Evolutionary conservation across 371 early-diverging fungal species (phyloP), one percentile per base, ranked within the genome.

Genomic region (Mucor irregularis): DNA sequence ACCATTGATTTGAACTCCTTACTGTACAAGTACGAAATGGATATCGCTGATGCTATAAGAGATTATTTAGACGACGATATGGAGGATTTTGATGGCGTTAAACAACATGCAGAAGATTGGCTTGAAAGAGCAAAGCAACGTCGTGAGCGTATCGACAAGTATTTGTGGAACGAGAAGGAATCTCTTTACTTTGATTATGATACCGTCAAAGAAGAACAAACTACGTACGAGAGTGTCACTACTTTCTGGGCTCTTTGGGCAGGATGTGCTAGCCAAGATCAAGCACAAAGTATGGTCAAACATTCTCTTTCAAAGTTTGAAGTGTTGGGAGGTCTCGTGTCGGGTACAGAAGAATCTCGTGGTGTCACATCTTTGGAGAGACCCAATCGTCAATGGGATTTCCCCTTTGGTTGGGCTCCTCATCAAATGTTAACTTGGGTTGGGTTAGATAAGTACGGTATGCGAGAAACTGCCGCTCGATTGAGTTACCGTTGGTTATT

Each of bases 371-470:
- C 85, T 2, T 64, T 92, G 25, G 87, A 88, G 55, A 78, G 98
- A 19, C 97, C 97, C 25, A 93, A 92, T 58, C 87, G 97, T 34
- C 98, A 98, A 62, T 97, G 97, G 97, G 98, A 97, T 64, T 94
- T 87, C 59, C 94, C 93, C 0, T 95, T 86, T 61, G 95, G 98
- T 10, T 97, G 98, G 98, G 96, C 96, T 22, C 98, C 98, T 40
- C 97, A 97, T 72, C 98, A 98, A 69, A 97, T 98, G 42, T 76
- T 98, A 65, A 91, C 96, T 1, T 98, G 98, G 98, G 77, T 84
- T 56, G 97, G 92, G 2, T 78, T 96, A 49, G 84, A 84, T 55
- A 83, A 84, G 53, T 98, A 97, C 71, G 94, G 93, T 5, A 91
- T 83, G 67, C 59, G 57, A 40, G 86, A 85, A 26, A 90, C 87